Evolutionary conservation across 306 rosid genomes (phyloP).

Genomic region (Cicer judaicum): DNA sequence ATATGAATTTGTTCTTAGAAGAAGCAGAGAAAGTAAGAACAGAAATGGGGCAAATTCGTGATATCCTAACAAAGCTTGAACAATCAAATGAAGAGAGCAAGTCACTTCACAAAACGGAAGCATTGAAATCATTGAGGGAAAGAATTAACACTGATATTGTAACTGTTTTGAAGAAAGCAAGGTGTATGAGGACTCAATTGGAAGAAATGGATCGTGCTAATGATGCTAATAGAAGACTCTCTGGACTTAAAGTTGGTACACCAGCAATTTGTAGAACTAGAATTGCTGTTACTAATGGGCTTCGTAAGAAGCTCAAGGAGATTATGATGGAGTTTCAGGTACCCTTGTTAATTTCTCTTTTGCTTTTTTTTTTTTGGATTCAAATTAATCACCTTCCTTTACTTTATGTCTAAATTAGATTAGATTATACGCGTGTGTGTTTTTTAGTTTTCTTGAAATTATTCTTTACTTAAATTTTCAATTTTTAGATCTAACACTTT

Average conservation of each 20-base stretch:
- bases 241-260: constrained; percentile 62
- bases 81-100: constrained; percentile 79
- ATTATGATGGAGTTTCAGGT: constrained; percentile 84
- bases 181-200: constrained; percentile 56
- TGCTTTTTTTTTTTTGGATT: not conserved
- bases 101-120: constrained; percentile 69
- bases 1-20: constrained; percentile 68
- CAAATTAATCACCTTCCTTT: not conserved
- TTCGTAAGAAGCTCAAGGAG: constrained; percentile 78
- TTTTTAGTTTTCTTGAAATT: not conserved
- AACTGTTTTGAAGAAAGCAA: constrained; percentile 62
- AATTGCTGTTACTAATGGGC: constrained; percentile 74
- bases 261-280: constrained; percentile 72
- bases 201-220: constrained; percentile 87
- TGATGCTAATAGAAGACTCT: constrained; percentile 66
- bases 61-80: constrained; percentile 57
- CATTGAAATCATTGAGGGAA: constrained; percentile 56
- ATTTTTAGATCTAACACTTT: not conserved
- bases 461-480: not conserved
- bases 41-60: constrained; percentile 60
- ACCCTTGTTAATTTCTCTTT: not conserved
- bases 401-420: not conserved
- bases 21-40: constrained; percentile 84
- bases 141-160: constrained; percentile 65
- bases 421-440: too few relatives aligned